These are phyloP conservation scores for Calonectria pseudoturangicola DNA, from an alignment of 2,329 filamentous ascomycete species.

Conservation along the genomic window DNA sequence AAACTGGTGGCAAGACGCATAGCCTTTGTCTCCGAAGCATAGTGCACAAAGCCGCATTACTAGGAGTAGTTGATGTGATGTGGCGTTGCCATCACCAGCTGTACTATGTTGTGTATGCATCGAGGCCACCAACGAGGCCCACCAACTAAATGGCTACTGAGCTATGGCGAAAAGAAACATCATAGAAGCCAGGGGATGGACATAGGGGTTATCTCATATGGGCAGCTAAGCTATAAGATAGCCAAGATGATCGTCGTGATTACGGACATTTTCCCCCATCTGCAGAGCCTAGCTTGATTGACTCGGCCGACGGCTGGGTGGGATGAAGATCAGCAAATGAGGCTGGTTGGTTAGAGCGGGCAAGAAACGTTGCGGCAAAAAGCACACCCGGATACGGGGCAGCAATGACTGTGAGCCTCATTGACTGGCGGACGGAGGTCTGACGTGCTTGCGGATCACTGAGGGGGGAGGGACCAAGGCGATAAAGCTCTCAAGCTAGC, in stretches of 20 bases:
- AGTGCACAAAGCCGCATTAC: neutral
- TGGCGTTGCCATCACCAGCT: conserved; percentile 15
- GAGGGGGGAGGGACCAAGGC: conserved; percentile 38
- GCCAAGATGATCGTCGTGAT: conserved; percentile 21
- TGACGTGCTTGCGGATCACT: conserved; percentile 51
- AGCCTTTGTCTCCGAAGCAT: conserved; percentile 14
- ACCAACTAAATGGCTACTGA: conserved; percentile 4
- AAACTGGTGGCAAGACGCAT: conserved; percentile 7
- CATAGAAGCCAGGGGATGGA: neutral
- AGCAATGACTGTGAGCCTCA: neutral
- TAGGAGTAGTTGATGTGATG: conserved; percentile 18
- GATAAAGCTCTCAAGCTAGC: conserved; percentile 2
- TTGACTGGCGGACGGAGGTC: neutral
- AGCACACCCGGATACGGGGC: conserved; percentile 18
- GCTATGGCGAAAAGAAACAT: neutral
- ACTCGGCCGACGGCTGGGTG: conserved; percentile 33
- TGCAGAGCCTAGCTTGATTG: conserved; percentile 31
- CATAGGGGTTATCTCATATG: neutral
- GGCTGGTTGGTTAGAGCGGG: conserved; percentile 24
- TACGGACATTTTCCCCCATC: conserved; percentile 28
- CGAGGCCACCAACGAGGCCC: conserved; percentile 12
- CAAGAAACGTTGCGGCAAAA: conserved; percentile 34
- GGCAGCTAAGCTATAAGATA: no score
- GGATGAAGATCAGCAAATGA: conserved; percentile 49
- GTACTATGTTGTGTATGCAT: neutral